Evolutionary conservation across 1,284 basidiomycete genomes (phyloP), one percentile per base, ranked within the genome.

Genomic region (Cutaneotrichosporon sp.): DNA sequence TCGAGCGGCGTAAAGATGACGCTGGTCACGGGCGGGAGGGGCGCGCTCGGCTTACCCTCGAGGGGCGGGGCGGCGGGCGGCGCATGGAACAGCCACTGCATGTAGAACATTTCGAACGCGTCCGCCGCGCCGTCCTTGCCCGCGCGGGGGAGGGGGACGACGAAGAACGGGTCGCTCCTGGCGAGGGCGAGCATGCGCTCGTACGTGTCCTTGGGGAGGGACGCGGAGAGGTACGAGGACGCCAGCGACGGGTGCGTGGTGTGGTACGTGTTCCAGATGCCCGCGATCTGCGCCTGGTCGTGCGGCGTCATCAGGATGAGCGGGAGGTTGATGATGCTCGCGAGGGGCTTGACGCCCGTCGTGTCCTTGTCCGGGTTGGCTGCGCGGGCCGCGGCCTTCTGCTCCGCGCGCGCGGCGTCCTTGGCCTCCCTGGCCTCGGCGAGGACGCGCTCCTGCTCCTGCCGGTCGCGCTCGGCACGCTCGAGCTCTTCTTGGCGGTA

Each of bases 1-100:
- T 91, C 89, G 54, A 98, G 83, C 4, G 95, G 91, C 0, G 95
- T 95, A 81, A 97, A 97, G 56, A 99, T 84, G 45, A 95, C 84
- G 1, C 92, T 81, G 2, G 81, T 77, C 2, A 76, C 79, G 45
- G 60, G 73, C 56, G 52, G 81, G 68, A 63, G 75, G 2, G 56
- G 33, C 34, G 25, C 51, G 7, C 47, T 5, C 36, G 36, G 36
- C 24, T 47, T 33, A 2, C 46, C 46, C 20, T 58, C 55, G 18
- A 50, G 42, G 69, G 45, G 72, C 49, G 51, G 86, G 1, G 64
- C 56, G 11, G 82, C 80, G 2, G 89, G 89, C 1, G 84, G 75
- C 5, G 84, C 84, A 73, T 93, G 88, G 75, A 91, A 89, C 59
- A 83, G 82, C 92, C 92, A 95, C 75, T 95, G 88, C 62, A 95